Evolutionary conservation across 305 asterid species (phyloP), one percentile per base, ranked within the genome.

Genomic region (Fraxinus platypoda): DNA sequence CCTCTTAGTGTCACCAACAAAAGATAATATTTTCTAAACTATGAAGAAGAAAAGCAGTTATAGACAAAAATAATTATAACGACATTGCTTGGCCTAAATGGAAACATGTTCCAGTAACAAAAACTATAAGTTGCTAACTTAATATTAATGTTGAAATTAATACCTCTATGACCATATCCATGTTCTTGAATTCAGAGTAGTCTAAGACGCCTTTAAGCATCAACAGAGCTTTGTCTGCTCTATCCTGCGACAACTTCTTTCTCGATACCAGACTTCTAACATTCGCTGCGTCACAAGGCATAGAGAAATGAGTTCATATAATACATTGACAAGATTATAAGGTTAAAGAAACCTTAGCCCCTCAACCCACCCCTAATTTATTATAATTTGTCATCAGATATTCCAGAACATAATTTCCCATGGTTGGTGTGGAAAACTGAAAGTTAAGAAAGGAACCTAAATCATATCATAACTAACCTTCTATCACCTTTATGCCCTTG

Each of bases 101-200:
- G 80, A 80, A 82, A 66, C 80, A 37, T 11, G 54, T 19, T 77
- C 74, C 78, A 71, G 11, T 76, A 80, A 77, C 43, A 71, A 74
- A 80, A 46, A 34, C 43, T 76, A 54, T 52, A 82, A 78, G 81
- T 35, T 33, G 82, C 82, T 13, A 66, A 57, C 28, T 62, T 38
- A 71, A 49, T 66, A 21, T 12, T 76, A 13, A 85, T 37, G 57
- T 62, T 54, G 66, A n/a, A 54, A 54, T 19, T 54, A 54, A 23
- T 72, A 93, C 99, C 98, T 96, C 99, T 78, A 96, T 92, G 81
- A 94, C 98, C 98, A 96, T 89, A 85, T 96, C 99, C 88, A 90
- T 97, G 82, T 91, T 97, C 85, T 86, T 90, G 87, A 96, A 93
- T 81, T 91, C 97, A 78, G 97, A 87, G 88, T 94, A 96, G 86